phyloP scores from a whole-genome alignment of 1,284 basidiomycete species.

The Trametes polyzona region DNA sequence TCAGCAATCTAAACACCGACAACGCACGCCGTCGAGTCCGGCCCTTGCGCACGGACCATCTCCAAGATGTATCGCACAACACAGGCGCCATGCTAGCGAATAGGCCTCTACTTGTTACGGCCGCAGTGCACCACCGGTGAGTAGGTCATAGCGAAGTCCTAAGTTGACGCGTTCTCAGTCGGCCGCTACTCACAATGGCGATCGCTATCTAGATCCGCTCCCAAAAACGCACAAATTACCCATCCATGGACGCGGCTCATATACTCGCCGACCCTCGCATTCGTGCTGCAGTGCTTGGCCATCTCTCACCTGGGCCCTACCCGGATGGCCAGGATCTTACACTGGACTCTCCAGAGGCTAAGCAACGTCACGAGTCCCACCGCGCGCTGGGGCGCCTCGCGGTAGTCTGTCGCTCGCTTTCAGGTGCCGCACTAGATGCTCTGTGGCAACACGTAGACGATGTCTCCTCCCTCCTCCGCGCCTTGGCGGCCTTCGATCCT shows the following conservation, averaged over 20 bases:
- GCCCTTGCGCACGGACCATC: too few relatives aligned
- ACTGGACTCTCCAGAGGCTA: too few relatives aligned
- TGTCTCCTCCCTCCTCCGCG: slow-evolving; percentile 2
- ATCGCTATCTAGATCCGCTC: too few relatives aligned
- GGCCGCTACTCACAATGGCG: too few relatives aligned
- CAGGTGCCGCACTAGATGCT: slow-evolving; percentile 4
- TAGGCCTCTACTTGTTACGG: too few relatives aligned
- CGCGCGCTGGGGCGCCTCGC: slow-evolving; percentile 7
- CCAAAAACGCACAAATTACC: background rate
- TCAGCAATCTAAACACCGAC: too few relatives aligned
- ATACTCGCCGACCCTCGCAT: background rate
- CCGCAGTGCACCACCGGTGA: too few relatives aligned
- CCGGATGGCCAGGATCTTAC: background rate
- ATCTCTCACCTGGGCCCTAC: background rate
- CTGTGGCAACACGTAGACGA: slow-evolving; percentile 12
- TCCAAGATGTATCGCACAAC: too few relatives aligned
- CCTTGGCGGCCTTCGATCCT: background rate
- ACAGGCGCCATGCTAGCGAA: too few relatives aligned
- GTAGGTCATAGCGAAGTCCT: too few relatives aligned
- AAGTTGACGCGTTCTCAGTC: too few relatives aligned
- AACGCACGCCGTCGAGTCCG: too few relatives aligned
- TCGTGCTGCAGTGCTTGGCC: background rate
- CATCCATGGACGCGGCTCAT: background rate
- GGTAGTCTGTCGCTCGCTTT: slow-evolving; percentile 7
- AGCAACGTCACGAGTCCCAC: background rate